Evolutionary conservation across 2,329 filamentous ascomycete species (phyloP).

Genomic region (Neophaeococcomyces mojaviensis): DNA sequence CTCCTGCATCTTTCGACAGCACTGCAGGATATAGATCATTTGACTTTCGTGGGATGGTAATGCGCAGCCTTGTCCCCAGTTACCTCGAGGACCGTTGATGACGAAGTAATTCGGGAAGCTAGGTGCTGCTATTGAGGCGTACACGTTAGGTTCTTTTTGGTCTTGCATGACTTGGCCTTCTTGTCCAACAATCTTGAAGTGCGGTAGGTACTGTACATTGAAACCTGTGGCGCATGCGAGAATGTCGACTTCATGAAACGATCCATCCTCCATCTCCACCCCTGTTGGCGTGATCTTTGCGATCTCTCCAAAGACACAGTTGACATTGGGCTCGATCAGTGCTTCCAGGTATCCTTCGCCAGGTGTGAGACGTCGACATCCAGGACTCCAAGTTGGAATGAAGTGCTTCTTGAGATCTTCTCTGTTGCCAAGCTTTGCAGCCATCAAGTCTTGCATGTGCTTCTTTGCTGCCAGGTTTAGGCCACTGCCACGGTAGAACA

Average conservation of each 20-base stretch:
- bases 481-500: slow-evolving; percentile 14
- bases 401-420: slow-evolving; percentile 18
- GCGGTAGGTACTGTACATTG: slow-evolving; percentile 32
- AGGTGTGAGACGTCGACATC: slow-evolving; percentile 22
- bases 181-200: slow-evolving; percentile 34
- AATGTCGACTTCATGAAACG: slow-evolving; percentile 16
- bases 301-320: slow-evolving; percentile 17
- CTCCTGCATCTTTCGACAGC: slow-evolving; percentile 27
- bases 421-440: slow-evolving; percentile 14
- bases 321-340: slow-evolving; percentile 20
- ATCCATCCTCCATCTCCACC: slow-evolving; percentile 19
- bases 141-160: slow-evolving; percentile 37
- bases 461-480: slow-evolving; percentile 13
- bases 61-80: slow-evolving; percentile 26
- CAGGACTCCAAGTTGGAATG: slow-evolving; percentile 20
- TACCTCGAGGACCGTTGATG: slow-evolving; percentile 26
- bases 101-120: slow-evolving; percentile 37
- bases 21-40: slow-evolving; percentile 26
- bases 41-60: slow-evolving; percentile 22
- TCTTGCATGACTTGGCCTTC: slow-evolving; percentile 30
- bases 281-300: slow-evolving; percentile 17
- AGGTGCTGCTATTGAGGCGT: slow-evolving; percentile 40
- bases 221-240: slow-evolving; percentile 32
- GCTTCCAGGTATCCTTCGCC: slow-evolving; percentile 22
- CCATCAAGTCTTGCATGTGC: slow-evolving; percentile 19